phyloP scores from a whole-genome alignment of 331 rosid species.

The Saraca asoca region DNA sequence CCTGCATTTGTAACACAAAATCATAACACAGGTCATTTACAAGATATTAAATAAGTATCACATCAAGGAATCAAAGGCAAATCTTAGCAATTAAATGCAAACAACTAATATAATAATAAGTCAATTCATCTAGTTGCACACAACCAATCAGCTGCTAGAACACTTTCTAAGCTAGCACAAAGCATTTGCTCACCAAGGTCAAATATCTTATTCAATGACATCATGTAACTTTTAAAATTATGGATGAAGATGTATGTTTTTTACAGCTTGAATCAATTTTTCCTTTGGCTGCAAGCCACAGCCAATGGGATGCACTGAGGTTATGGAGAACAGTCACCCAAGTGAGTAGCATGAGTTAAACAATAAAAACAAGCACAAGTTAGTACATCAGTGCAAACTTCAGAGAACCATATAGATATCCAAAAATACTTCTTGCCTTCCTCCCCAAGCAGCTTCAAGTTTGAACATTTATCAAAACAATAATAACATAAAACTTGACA shows the following conservation, averaged over 20 bases:
- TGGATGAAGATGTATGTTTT: neutral
- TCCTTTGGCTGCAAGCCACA: neutral
- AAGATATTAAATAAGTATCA: slow-evolving; percentile 5
- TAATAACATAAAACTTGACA: slow-evolving; percentile 1
- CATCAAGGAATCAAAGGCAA: neutral
- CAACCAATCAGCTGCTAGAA: neutral
- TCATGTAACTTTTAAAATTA: neutral
- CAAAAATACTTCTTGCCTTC: neutral
- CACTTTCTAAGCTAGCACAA: neutral
- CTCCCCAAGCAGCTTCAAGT: neutral
- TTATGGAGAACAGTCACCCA: neutral
- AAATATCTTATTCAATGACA: neutral
- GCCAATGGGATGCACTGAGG: neutral
- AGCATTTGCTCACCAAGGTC: neutral
- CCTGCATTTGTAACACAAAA: slow-evolving; percentile 40
- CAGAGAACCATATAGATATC: neutral
- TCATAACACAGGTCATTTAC: slow-evolving; percentile 23
- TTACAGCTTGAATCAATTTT: neutral
- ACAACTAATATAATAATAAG: neutral
- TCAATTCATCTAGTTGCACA: slow-evolving; percentile 8
- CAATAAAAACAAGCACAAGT: slow-evolving; percentile 1
- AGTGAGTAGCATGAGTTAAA: slow-evolving; percentile 9
- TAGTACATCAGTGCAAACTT: neutral
- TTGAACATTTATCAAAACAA: neutral
- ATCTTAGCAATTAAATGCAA: slow-evolving; percentile 19